Percentiles rank a stretch among this genome's conserved stretches.
phyloP scores from a whole-genome alignment of 2,329 filamentous ascomycete genomes.

The Neopestalotiopsis sp. region DNA sequence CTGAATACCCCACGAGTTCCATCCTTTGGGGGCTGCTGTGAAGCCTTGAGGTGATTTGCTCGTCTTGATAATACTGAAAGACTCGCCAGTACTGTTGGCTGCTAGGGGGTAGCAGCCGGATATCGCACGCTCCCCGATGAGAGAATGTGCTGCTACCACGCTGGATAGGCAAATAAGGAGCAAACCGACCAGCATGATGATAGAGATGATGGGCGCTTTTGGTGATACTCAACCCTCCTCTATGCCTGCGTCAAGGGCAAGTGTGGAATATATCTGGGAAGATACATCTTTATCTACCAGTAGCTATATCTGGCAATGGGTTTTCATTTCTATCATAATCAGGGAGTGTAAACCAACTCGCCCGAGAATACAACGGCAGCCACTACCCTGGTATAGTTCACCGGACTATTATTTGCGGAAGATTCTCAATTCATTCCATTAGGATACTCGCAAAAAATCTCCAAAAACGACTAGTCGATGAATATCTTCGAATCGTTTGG shows the following conservation, averaged over 20 bases:
- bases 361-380: too few species aligned
- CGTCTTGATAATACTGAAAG: neutral
- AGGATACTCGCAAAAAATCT: too few species aligned
- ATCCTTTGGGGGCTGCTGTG: slow-evolving; percentile 24
- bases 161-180: neutral
- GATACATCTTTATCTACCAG: too few species aligned
- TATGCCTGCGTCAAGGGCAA: neutral
- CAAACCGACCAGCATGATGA: neutral
- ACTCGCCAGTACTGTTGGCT: neutral
- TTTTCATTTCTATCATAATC: too few species aligned
- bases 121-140: neutral
- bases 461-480: too few species aligned
- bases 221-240: neutral
- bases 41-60: slow-evolving; percentile 23
- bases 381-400: too few species aligned
- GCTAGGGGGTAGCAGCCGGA: neutral
- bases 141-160: neutral
- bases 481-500: too few species aligned
- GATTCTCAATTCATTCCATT: too few species aligned
- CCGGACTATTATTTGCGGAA: too few species aligned
- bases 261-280: too few species aligned
- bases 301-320: too few species aligned
- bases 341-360: too few species aligned
- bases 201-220: neutral
- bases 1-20: slow-evolving; percentile 33